Conservation (phyloP, 495 filamentous ascomycete genomes). For the Aspergillus hancockii region DNA sequence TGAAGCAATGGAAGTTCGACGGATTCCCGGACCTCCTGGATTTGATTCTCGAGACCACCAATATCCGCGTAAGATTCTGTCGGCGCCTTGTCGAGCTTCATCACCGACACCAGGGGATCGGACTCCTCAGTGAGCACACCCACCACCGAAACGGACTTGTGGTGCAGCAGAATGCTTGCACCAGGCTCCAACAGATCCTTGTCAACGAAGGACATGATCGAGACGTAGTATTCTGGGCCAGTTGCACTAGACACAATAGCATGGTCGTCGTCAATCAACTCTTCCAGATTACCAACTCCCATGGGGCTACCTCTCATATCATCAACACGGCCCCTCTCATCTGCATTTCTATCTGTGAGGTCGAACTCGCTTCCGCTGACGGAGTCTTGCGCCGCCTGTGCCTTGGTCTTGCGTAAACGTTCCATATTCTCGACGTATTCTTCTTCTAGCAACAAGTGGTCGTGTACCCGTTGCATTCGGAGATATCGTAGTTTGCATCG, state of each 20-base stretch:
- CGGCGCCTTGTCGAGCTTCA: conserved; percentile 99
- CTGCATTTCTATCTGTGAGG: conserved; percentile 73
- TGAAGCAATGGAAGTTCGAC: conserved; percentile 95
- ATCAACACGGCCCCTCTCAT: conserved; percentile 94
- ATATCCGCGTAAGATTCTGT: conserved; percentile 99
- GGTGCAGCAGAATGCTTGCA: conserved; percentile 91
- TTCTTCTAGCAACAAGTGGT: conserved; percentile 94
- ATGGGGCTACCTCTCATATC: conserved; percentile 99
- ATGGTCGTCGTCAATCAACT: conserved; percentile 99
- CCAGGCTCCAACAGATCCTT: conserved; percentile 98
- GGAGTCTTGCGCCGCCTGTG: conserved; percentile 66
- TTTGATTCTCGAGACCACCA: conserved; percentile 90
- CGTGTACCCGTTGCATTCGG: conserved; percentile 97
- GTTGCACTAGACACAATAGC: conserved; percentile 98
- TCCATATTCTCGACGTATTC: conserved; percentile 99
- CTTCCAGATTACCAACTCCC: conserved; percentile 96
- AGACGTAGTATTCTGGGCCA: conserved; percentile 98
- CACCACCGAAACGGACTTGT: conserved; percentile 97
- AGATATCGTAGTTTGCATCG: conserved; percentile 96
- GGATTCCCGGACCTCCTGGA: conserved; percentile 96
- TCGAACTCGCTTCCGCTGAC: conserved; percentile 45
- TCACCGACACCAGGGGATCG: conserved; percentile 94
- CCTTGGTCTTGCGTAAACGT: conserved; percentile 86
- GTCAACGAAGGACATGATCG: conserved; percentile 99
- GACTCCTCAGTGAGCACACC: conserved; percentile 96